Evolutionary conservation across 1,284 basidiomycete genomes (phyloP).

Genomic region (Irpex sp.): DNA sequence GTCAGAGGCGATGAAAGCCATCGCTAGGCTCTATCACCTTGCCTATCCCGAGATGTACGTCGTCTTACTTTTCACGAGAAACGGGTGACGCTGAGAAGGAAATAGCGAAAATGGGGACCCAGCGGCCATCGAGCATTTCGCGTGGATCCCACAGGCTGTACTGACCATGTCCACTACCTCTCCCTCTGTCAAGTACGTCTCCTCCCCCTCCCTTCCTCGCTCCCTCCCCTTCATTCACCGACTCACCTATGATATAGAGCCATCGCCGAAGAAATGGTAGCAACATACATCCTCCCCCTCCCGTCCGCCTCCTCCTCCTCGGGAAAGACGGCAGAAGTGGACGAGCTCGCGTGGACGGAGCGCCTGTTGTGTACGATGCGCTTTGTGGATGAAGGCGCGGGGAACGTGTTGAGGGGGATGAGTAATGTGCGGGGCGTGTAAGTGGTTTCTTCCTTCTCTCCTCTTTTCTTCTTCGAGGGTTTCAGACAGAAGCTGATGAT

Average conservation of each 20-base stretch:
- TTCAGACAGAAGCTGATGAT: background rate
- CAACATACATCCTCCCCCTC: conserved; percentile 79
- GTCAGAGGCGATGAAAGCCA: conserved; percentile 72
- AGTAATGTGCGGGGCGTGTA: conserved; percentile 61
- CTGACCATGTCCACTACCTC: conserved; percentile 50
- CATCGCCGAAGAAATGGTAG: conserved; percentile 62
- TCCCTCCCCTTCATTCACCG: no score
- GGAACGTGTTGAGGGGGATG: conserved; percentile 57
- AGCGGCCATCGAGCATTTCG: conserved; percentile 76
- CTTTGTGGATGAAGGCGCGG: conserved; percentile 59
- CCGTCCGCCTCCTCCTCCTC: conserved; percentile 45
- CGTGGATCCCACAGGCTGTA: conserved; percentile 89
- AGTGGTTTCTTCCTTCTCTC: conserved; percentile 24
- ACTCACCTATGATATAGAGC: conserved; percentile 33
- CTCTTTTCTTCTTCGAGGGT: background rate
- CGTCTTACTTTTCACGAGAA: background rate
- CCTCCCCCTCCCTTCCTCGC: background rate
- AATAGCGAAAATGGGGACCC: conserved; percentile 79
- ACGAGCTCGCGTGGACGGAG: conserved; percentile 85
- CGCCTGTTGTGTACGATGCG: conserved; percentile 74
- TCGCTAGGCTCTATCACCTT: conserved; percentile 78
- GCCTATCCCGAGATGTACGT: conserved; percentile 89
- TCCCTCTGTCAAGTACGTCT: conserved; percentile 54
- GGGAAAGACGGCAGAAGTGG: conserved; percentile 58
- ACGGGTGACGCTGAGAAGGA: conserved; percentile 6